Conservation (phyloP, 441 rosid species). For the Erodium texanum region DNA sequence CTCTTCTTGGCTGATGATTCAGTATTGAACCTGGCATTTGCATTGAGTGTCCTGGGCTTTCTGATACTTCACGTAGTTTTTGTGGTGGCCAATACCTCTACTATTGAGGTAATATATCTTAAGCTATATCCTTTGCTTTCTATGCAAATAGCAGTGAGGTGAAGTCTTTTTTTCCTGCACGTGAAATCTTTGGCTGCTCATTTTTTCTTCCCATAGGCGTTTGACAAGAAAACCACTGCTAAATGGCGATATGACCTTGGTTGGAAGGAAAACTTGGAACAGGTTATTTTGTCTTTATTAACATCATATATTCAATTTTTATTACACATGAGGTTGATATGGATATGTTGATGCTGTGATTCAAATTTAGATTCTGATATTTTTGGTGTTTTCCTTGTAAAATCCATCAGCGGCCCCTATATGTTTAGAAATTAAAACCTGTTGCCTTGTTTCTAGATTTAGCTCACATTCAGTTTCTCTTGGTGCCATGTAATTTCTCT, state of each 20-base stretch:
- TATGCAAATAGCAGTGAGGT: neutral
- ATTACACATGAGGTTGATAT: neutral
- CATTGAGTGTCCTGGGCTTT: conserved; percentile 76
- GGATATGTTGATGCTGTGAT: neutral
- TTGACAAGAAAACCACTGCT: conserved; percentile 58
- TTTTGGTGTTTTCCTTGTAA: too few relatives aligned
- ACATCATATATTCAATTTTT: neutral
- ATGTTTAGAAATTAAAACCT: too few relatives aligned
- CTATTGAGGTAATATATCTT: conserved; percentile 61
- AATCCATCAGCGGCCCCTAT: too few relatives aligned
- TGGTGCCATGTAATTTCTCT: too few relatives aligned
- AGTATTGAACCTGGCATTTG: conserved; percentile 84
- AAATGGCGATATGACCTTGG: conserved; percentile 87
- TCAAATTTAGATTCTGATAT: too few relatives aligned
- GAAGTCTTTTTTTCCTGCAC: neutral
- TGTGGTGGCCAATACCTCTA: conserved; percentile 56
- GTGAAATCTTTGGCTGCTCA: conserved; percentile 12
- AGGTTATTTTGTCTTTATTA: conserved; percentile 33
- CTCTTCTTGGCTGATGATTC: conserved; percentile 18
- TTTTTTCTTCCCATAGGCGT: conserved; percentile 38
- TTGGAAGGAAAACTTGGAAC: conserved; percentile 71
- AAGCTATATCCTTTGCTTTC: conserved; percentile 4
- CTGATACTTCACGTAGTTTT: conserved; percentile 65
- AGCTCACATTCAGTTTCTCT: too few relatives aligned
- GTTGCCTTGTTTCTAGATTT: too few relatives aligned